Base-by-base conservation (phyloP, 192 early-diverging fungal species). In the Entomortierella lignicola region DNA sequence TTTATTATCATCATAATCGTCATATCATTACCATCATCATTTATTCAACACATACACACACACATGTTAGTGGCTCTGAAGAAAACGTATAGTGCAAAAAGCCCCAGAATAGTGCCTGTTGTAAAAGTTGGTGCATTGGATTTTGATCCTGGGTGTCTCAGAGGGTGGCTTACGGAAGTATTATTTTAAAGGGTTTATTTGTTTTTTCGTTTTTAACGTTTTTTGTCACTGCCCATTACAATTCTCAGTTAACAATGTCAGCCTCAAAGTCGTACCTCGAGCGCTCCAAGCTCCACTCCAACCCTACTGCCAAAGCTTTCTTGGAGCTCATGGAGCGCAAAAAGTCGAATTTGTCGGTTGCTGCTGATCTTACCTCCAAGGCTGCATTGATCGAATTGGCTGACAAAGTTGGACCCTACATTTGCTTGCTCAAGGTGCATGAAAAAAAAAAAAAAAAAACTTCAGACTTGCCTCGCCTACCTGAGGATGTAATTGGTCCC, bases 381-480 rank as follows among this genome's bases (percentile, higher is more conserved):
- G 85, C 85, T 25, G 96, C 96, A 73, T 88, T 99, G 29, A 86
- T 99, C 56, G 87, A 86, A 12, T 81, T 99, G 52, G 95, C 96
- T 25, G 94, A 96, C 82, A 81, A 87, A 41, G 91, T 94, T 31
- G 98, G 98, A 8, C 98, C 97, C 2, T 97, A 92, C 82, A 94
- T 99, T 73, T 98, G 97, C 83, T 84, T 95, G 25, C 85, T 99
- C 53, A 99, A 99, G 88, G 91, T 94, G n/a, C n/a, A n/a, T n/a
- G n/a, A 72, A 43, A 39, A 43, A 55, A 13, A 31, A 61, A 23
- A 26, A 42, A 39, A 34, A 37, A 37, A 37, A 37, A 37, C 10
- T 37, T 37, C 34, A n/a, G n/a, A n/a, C n/a, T n/a, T n/a, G n/a
- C n/a, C n/a, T n/a, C n/a, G n/a, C n/a, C n/a, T n/a, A n/a, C n/a